These are phyloP conservation scores for Actinomortierella ambigua DNA, from an alignment of 371 early-diverging fungal genomes.

Conservation along the genomic window DNA sequence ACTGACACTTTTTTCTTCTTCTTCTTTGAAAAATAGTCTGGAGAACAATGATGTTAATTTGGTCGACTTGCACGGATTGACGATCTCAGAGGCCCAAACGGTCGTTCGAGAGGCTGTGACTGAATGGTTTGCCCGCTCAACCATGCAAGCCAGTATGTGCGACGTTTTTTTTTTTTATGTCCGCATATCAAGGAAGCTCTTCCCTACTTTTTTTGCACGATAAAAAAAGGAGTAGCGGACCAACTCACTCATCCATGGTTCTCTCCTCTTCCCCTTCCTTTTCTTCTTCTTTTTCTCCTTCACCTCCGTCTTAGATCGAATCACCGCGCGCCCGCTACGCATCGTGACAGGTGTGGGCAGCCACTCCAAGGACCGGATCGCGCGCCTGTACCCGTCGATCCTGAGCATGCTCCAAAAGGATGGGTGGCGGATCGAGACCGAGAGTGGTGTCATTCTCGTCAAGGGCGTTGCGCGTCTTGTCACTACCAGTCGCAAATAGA, in stretches of 20 bases:
- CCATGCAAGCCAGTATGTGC: constrained; percentile 50
- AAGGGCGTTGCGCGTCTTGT: constrained; percentile 31
- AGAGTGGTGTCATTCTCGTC: constrained; percentile 54
- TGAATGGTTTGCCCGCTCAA: constrained; percentile 65
- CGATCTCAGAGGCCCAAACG: constrained; percentile 64
- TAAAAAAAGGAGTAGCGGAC: no score
- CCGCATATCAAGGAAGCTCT: no score
- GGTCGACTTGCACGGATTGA: constrained; percentile 74
- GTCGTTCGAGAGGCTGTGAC: constrained; percentile 64
- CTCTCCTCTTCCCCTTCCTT: no score
- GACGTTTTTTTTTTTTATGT: no score
- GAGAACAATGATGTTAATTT: constrained; percentile 58
- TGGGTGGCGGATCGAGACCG: constrained; percentile 62
- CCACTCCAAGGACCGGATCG: constrained; percentile 62
- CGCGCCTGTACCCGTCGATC: constrained; percentile 62
- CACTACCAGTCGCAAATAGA: no score
- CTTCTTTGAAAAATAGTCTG: constrained; percentile 34
- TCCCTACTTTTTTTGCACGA: no score
- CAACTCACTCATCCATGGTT: no score
- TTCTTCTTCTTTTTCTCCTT: not conserved
- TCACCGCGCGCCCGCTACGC: constrained; percentile 53
- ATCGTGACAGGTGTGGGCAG: constrained; percentile 71
- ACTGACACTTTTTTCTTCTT: not conserved
- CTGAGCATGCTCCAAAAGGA: constrained; percentile 53
- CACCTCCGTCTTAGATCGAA: constrained; percentile 28